Percentiles rank a stretch among this genome's conserved stretches.
These are phyloP conservation scores for Thraustotheca clavata DNA, from an alignment of 352 stramenopile species.

Conservation along the genomic window DNA sequence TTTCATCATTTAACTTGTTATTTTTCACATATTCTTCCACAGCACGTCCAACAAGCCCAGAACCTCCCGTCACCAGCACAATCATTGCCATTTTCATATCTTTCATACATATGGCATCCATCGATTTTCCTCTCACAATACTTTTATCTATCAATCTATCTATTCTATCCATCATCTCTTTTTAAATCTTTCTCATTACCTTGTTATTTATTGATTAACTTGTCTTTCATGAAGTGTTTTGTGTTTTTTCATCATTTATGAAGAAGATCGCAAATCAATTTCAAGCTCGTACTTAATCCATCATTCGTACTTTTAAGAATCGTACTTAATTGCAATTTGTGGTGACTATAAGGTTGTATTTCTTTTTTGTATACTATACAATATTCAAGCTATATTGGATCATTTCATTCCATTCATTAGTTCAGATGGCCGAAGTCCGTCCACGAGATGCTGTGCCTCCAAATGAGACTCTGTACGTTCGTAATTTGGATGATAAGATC, in stretches of 20 bases:
- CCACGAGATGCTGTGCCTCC: constrained; percentile 55
- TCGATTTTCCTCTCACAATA: too few relatives aligned
- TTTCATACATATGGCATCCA: too few relatives aligned
- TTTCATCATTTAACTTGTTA: constrained; percentile 37
- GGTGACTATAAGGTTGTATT: too few relatives aligned
- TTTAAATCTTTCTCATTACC: too few relatives aligned
- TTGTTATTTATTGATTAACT: too few relatives aligned
- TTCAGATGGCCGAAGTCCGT: neutral
- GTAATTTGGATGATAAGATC: constrained; percentile 94
- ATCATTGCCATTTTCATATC: constrained; percentile 24
- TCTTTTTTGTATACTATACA: too few relatives aligned
- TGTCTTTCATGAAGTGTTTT: too few relatives aligned
- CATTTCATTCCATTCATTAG: neutral
- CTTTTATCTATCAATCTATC: too few relatives aligned
- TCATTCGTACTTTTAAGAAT: neutral
- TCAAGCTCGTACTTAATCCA: neutral
- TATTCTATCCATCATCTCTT: too few relatives aligned
- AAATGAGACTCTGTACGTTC: constrained; percentile 90
- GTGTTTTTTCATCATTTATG: too few relatives aligned
- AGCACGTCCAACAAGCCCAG: constrained; percentile 88
- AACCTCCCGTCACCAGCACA: constrained; percentile 94
- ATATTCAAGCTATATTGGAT: too few relatives aligned
- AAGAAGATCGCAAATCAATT: neutral
- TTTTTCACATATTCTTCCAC: constrained; percentile 47
- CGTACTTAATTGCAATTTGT: constrained; percentile 13